Percentiles rank a stretch among this genome's conserved stretches.
phyloP scores from a whole-genome alignment of 2,329 filamentous ascomycete species.

The Calonectria multiphialidica region DNA sequence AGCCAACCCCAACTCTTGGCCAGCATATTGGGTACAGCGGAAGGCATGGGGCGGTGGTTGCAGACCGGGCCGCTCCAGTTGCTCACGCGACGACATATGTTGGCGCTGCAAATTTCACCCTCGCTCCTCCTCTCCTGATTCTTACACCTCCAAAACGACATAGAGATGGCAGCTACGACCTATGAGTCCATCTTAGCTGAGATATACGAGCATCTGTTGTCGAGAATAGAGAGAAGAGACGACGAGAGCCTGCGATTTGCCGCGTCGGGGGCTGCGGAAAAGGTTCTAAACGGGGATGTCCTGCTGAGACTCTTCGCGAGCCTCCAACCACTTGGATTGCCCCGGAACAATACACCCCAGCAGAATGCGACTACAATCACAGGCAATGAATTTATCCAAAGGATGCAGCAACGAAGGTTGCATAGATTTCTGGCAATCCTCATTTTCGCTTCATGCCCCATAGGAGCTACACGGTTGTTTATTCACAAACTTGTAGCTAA shows the following conservation, averaged over 20 bases:
- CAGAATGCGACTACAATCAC: neutral
- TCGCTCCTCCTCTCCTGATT: neutral
- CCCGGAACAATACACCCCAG: neutral
- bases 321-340: neutral
- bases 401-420: neutral
- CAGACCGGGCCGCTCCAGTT: neutral
- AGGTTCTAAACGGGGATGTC: neutral
- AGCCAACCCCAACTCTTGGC: neutral
- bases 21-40: neutral
- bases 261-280: neutral
- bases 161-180: neutral
- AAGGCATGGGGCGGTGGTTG: neutral
- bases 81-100: neutral
- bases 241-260: neutral
- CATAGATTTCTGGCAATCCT: conserved; percentile 1
- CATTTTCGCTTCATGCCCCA: neutral
- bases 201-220: neutral
- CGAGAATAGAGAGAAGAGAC: neutral
- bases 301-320: neutral
- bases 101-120: neutral
- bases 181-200: neutral
- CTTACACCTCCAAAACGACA: neutral
- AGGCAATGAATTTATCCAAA: neutral
- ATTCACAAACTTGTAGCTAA: neutral
- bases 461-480: neutral